Percentiles rank a stretch among this genome's conserved stretches.
Evolutionary conservation across 208 protist species (phyloP).

Genomic region (Sergeia podlipaevii): DNA sequence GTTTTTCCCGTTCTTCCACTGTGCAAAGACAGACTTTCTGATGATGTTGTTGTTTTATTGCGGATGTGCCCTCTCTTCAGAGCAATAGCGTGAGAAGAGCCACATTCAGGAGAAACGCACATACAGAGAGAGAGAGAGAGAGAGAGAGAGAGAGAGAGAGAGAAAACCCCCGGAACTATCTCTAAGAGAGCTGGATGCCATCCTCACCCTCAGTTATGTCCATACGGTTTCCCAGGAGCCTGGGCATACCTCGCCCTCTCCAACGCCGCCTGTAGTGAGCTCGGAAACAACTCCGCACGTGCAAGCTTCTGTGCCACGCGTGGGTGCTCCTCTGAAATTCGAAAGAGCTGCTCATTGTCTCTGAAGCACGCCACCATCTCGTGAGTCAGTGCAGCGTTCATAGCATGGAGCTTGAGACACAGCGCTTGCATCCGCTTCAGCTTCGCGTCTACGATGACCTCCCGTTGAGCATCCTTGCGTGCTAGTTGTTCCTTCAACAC

Average conservation of each 20-base stretch:
- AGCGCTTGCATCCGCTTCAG: slow-evolving; percentile 85
- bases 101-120: neutral
- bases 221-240: slow-evolving; percentile 47
- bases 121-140: slow-evolving; percentile 4
- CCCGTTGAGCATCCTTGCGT: slow-evolving; percentile 62
- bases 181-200: neutral
- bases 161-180: neutral
- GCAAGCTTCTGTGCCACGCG: slow-evolving; percentile 47
- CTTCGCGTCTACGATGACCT: slow-evolving; percentile 82
- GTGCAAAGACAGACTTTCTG: no score
- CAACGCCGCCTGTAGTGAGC: slow-evolving; percentile 43
- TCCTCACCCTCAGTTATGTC: slow-evolving; percentile 57
- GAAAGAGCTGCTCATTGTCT: slow-evolving; percentile 60
- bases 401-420: slow-evolving; percentile 53
- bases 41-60: no score
- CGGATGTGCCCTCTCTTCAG: no score
- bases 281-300: slow-evolving; percentile 32
- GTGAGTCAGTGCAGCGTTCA: slow-evolving; percentile 33
- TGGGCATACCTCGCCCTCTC: slow-evolving; percentile 36
- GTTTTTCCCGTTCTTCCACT: no score
- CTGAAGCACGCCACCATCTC: slow-evolving; percentile 46
- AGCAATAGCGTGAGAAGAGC: slow-evolving; percentile 4
- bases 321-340: slow-evolving; percentile 39
- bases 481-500: slow-evolving; percentile 40
- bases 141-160: slow-evolving; percentile 3